Conservation (phyloP, 257 asterid genomes). For the Galeopsis tetrahit region DNA sequence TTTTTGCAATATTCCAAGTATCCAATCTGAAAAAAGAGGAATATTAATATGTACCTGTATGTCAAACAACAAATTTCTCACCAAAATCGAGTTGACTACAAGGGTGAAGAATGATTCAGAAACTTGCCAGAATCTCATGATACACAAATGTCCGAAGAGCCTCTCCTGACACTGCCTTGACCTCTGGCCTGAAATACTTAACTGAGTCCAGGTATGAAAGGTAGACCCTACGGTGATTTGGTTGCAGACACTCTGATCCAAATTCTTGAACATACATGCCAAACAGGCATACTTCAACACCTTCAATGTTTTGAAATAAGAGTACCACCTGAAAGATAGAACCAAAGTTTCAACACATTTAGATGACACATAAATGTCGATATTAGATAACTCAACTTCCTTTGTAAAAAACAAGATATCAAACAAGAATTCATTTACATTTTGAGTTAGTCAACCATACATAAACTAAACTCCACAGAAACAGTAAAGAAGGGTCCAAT, state of each 20-base stretch:
- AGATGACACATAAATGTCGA: conserved; percentile 7
- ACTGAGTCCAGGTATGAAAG: conserved; percentile 97
- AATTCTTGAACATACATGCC: conserved; percentile 99
- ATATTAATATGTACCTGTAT: conserved; percentile 22
- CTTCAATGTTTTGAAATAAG: conserved; percentile 95
- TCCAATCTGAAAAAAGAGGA: conserved; percentile 70
- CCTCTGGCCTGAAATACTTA: conserved; percentile 98
- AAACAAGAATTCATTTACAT: not conserved
- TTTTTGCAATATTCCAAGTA: conserved; percentile 93
- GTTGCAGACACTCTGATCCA: conserved; percentile 93
- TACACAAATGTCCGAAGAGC: conserved; percentile 98
- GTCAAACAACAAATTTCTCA: conserved; percentile 9
- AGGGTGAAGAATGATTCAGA: conserved; percentile 26
- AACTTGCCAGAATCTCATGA: conserved; percentile 94
- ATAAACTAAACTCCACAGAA: not conserved
- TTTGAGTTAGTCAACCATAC: conserved; percentile 2
- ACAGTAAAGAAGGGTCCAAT: conserved; percentile 1
- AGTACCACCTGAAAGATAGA: conserved; percentile 72
- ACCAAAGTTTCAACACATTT: conserved; percentile 27
- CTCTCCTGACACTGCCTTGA: conserved; percentile 89
- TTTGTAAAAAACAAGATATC: conserved; percentile 16
- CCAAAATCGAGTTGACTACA: conserved; percentile 19
- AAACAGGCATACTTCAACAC: conserved; percentile 96
- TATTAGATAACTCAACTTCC: conserved; percentile 17
- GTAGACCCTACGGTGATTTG: conserved; percentile 96